Evolutionary conservation across 805 yeast genomes (phyloP), one percentile per base, ranked within the genome.

Genomic region (Lipomyces yamadae): DNA sequence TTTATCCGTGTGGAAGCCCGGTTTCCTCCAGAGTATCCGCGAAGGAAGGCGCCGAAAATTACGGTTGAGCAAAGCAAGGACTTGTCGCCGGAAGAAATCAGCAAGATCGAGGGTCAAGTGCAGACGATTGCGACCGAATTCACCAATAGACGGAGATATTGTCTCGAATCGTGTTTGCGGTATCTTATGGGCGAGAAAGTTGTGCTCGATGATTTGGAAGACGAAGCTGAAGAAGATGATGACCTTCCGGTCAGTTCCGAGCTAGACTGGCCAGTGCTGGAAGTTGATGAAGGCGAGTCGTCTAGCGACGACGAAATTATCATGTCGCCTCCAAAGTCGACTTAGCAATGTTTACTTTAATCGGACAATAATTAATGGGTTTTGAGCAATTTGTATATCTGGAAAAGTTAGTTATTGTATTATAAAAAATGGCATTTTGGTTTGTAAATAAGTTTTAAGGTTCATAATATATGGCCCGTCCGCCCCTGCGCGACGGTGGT

Each of bases 31-130:
- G 80, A 78, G 1, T 95, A 95, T 74, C 98, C 99, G 0, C 78
- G 78, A 1, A 78, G 82, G 8, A 83, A 56, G 11, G 54, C 79
- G 15, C 89, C 93, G 11, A 76, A 76, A 13, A 89, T 90, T 71
- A 81, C 80, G 18, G 84, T 94, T 50, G 98, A 94, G 75, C 94
- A 90, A 66, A 91, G 91, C 50, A 88, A 88, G 62, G 94, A 90
- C 53, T 74, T 92, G 39, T 79, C 83, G 0, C 75, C 81, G 0
- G 82, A 79, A 0, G 82, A 84, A 32, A 79, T 84, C 35, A 79
- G 79, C 32, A 87, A 83, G 42, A 85, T 94, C 72, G 72, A 84
- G 18, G 72, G 75, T 2, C 82, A 80, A 34, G 76, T 94, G 50
- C 79, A 81, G 50, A 85, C 84, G 48, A 88, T 93, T 6, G 79